These are phyloP conservation scores for Apiospora malaysiana DNA, from an alignment of 2,329 filamentous ascomycete species.

Conservation along the genomic window DNA sequence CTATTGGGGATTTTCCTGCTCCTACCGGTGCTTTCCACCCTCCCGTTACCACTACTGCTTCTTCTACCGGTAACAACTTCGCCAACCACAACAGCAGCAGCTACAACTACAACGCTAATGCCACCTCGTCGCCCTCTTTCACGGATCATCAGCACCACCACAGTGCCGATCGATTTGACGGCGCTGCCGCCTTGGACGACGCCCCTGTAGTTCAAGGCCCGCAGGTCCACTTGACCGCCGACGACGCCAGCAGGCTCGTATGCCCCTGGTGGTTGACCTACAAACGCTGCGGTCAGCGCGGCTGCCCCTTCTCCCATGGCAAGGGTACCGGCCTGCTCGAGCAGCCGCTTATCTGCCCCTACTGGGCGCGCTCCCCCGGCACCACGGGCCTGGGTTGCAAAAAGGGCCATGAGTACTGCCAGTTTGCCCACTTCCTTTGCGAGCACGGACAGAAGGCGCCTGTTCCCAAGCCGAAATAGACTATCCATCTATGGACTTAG, in stretches of 20 bases:
- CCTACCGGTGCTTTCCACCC: not conserved
- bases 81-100: not conserved
- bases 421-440: not conserved
- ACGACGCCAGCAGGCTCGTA: not conserved
- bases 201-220: not conserved
- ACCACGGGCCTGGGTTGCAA: not conserved
- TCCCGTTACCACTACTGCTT: not conserved
- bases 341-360: slow-evolving; percentile 8
- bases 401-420: not conserved
- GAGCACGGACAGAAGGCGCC: slow-evolving; percentile 1
- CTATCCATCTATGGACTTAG: too few species aligned
- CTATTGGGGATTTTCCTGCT: not conserved
- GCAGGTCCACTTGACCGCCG: not conserved
- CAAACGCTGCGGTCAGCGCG: not conserved
- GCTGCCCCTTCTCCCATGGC: not conserved
- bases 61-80: not conserved
- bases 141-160: not conserved
- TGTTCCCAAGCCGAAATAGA: not conserved
- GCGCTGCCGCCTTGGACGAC: not conserved
- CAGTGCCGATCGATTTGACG: too few species aligned
- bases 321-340: not conserved
- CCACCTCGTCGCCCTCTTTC: not conserved
- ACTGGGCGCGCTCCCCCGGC: not conserved
- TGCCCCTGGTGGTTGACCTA: slow-evolving; percentile 9
- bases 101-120: not conserved